Evolutionary conservation across 495 filamentous ascomycete species (phyloP), one percentile per base, ranked within the genome.

Genomic region (Neurospora sp.): DNA sequence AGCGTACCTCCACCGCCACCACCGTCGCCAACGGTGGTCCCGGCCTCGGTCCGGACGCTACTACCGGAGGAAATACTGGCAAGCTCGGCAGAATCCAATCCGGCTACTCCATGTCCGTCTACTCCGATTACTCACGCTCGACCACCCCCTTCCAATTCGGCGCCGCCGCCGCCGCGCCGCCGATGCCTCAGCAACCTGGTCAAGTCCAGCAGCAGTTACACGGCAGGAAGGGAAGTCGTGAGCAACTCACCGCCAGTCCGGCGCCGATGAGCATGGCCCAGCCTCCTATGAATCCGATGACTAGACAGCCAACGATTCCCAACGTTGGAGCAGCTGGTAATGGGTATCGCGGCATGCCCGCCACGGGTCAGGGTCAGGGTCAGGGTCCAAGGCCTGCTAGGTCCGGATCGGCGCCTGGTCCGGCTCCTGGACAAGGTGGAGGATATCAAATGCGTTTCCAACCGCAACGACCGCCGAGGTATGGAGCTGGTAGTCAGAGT

Each of bases 61-160:
- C n/a, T n/a, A n/a, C n/a, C n/a, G n/a, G n/a, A n/a, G n/a, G n/a
- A n/a, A n/a, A n/a, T n/a, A n/a, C n/a, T n/a, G n/a, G n/a, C n/a
- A 38, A 48, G 54, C 54, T 66, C 23, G 54, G 54, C 31, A 66
- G 54, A 18, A 66, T 66, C 31, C 54, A 66, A 37, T 66, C 54
- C 14, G 54, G 54, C 12, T 66, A 66, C 54, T 35, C 14, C 54
- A 66, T 66, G 54, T 66, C 54, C 31, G 14, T 66, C 12, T 66
- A 66, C 31, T 66, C 54, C 12, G 54, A 66, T 9, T 35, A 66
- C 14, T 7, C 16, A 35, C 54, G 54, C 27, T 18, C 54, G 6
- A 66, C 27, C 31, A 66, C 54, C 11, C 54, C 54, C 0, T 62
- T 62, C 11, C 54, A 62, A 2, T 35, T 16, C 27, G 5, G 16